Conservation (phyloP, 108 stramenopile genomes). For the Discostella pseudostelligera region DNA sequence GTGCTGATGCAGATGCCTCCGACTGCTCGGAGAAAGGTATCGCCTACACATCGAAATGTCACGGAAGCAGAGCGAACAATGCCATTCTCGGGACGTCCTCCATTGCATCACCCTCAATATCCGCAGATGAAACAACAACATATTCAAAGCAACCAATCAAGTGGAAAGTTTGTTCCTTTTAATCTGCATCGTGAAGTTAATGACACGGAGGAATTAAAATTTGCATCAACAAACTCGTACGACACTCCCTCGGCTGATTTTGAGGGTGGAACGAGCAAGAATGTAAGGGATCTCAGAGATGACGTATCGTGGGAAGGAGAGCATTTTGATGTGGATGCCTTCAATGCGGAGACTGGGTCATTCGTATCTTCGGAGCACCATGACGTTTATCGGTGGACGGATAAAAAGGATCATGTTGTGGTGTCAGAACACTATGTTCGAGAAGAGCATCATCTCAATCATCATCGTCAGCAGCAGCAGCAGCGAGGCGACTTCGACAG, state of each 20-base stretch:
- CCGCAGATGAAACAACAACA: neutral
- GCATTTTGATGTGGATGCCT: constrained; percentile 27
- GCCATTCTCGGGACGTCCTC: constrained; percentile 1
- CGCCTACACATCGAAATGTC: neutral
- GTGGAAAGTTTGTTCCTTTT: constrained; percentile 32
- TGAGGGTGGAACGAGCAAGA: constrained; percentile 1
- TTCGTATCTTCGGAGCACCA: constrained; percentile 27
- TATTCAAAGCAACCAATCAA: neutral
- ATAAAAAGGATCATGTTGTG: constrained; percentile 19
- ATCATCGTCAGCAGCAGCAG: constrained; percentile 1
- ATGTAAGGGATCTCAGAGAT: neutral
- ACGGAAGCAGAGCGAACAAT: neutral
- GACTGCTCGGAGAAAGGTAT: constrained; percentile 6
- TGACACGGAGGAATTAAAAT: constrained; percentile 29
- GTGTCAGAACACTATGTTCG: constrained; percentile 26
- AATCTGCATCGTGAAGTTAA: constrained; percentile 16
- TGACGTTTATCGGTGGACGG: constrained; percentile 26
- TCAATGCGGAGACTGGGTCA: constrained; percentile 25
- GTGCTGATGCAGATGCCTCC: constrained; percentile 1
- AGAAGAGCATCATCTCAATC: constrained; percentile 24
- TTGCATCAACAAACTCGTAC: constrained; percentile 10
- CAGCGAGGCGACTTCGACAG: constrained; percentile 6
- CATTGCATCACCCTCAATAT: neutral
- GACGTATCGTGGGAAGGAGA: constrained; percentile 33
- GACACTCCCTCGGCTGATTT: constrained; percentile 23